Evolutionary conservation across 371 early-diverging fungal species (phyloP).

Genomic region (Syncephalastrum sp.): DNA sequence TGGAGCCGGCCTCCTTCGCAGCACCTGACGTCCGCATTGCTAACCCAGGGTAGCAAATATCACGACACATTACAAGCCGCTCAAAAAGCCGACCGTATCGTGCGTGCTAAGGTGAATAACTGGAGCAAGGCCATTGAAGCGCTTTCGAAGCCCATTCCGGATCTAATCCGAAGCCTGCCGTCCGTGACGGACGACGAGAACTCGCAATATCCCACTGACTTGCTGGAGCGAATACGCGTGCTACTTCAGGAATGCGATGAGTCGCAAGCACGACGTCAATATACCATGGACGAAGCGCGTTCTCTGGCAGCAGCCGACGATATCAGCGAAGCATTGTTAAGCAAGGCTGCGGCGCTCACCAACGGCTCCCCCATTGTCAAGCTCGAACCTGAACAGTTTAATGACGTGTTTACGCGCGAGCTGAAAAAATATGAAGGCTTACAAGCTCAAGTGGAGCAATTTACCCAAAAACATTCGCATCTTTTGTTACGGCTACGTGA

Average conservation of each 20-base stretch:
- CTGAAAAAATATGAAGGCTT: constrained; percentile 67
- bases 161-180: constrained; percentile 25
- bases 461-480: constrained; percentile 56
- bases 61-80: constrained; percentile 68
- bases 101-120: constrained; percentile 62
- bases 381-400: constrained; percentile 74
- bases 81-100: constrained; percentile 63
- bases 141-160: constrained; percentile 38
- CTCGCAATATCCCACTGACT: constrained; percentile 1
- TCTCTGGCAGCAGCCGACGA: constrained; percentile 66
- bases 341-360: constrained; percentile 42
- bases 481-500: constrained; percentile 52
- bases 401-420: constrained; percentile 60
- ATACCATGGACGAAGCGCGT: constrained; percentile 57
- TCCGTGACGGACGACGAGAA: constrained; percentile 16
- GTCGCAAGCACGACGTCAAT: constrained; percentile 43
- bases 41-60: constrained; percentile 59
- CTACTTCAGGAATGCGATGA: constrained; percentile 21
- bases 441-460: constrained; percentile 42
- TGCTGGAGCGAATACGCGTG: constrained; percentile 12
- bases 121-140: constrained; percentile 65
- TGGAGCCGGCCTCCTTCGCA: constrained; percentile 64
- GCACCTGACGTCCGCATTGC: constrained; percentile 58
- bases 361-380: constrained; percentile 59
- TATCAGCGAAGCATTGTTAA: constrained; percentile 48